phyloP scores from a whole-genome alignment of 768 basidiomycete genomes.

The Termitomyces sp. region DNA sequence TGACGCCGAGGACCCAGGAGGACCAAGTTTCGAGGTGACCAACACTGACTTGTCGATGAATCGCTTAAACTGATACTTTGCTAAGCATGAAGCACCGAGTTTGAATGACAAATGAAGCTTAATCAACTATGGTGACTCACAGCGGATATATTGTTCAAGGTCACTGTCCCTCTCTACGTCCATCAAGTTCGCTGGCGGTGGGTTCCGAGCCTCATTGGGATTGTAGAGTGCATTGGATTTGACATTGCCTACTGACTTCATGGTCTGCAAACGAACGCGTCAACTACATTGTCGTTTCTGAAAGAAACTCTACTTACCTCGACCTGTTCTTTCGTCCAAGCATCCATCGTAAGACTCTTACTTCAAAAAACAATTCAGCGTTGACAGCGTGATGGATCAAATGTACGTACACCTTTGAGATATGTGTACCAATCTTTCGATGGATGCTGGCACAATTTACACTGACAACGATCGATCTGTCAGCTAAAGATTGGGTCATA shows the following conservation, averaged over 20 bases:
- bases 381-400: background rate
- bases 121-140: conserved; percentile 39
- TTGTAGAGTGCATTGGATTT: conserved; percentile 81
- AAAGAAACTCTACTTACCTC: conserved; percentile 50
- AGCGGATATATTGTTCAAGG: conserved; percentile 85
- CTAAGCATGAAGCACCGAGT: conserved; percentile 40
- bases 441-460: conserved; percentile 89
- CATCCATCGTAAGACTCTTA: conserved; percentile 86
- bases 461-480: conserved; percentile 33
- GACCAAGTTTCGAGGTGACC: conserved; percentile 43
- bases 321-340: conserved; percentile 86
- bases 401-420: conserved; percentile 81
- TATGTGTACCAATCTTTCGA: conserved; percentile 91
- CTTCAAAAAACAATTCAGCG: conserved; percentile 33
- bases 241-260: conserved; percentile 79
- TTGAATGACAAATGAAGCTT: conserved; percentile 7
- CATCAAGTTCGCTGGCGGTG: conserved; percentile 77
- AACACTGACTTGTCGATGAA: conserved; percentile 52
- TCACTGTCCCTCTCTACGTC: conserved; percentile 85
- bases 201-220: conserved; percentile 77
- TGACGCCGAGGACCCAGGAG: conserved; percentile 36
- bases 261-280: conserved; percentile 42
- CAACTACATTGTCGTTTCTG: conserved; percentile 1
- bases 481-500: background rate
- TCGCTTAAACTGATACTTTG: conserved; percentile 76